Evolutionary conservation across 164 flowering plant genomes (phyloP), one percentile per base, ranked within the genome.

Genomic region (Annona cherimola): DNA sequence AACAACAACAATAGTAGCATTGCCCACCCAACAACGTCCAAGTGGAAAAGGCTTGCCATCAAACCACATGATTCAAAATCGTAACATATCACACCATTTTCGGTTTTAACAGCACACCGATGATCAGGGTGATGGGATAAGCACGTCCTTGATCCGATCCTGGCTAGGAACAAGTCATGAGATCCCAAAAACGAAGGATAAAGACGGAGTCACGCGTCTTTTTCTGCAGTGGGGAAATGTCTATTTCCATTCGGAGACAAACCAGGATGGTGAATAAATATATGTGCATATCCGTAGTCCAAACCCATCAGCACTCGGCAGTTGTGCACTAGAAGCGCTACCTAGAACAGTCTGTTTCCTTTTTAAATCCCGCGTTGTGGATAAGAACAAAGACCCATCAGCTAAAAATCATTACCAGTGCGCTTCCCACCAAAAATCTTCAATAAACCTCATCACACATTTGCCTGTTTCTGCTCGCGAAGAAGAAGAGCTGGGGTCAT

Each of bases 401-500:
- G 67, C 14, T 11, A 41, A 64, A 6, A 2, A 43, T 9, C 2
- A 4, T 44, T 16, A 14, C 26, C 18, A 62, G 57, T 50, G 57
- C 5, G 16, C 45, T 2, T 1, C 42, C 40, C 14, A 40, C 1
- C 67, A 0, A 61, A 61, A n/a, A 20, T 14, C 18, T 64, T 1
- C 65, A 18, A 64, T 42, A 14, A 55, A 41, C 20, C 50, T 67
- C 44, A 63, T 3, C 43, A 73, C 20, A 57, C 4, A 4, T 26
- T 9, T 66, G 1, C 6, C 5, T 42, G 39, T 42, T 59, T 12
- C 12, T 63, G 55, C 69, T 63, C 67, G 46, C 4, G 55, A 63
- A 18, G 19, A 59, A 69, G 45, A 57, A 7, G 41, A 57, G 44
- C 35, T 12, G 4, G 20, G 39, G 4, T 14, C 59, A 90, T 89